Percentiles rank a stretch among this genome's conserved stretches.
phyloP scores from a whole-genome alignment of 306 rosid genomes.

The Prunus fruticosa region DNA sequence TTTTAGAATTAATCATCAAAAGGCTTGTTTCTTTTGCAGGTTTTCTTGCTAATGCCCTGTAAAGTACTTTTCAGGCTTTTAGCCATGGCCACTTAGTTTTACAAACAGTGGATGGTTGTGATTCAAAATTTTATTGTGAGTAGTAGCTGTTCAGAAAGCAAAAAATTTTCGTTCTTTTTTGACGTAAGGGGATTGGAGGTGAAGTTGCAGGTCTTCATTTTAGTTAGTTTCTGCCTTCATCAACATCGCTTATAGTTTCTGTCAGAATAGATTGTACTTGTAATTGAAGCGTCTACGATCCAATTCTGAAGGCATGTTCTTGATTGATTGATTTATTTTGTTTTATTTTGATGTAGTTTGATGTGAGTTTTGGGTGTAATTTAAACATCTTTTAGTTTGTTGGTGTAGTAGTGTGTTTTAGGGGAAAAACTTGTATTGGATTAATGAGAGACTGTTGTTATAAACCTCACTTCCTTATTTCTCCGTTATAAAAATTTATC shows the following conservation, averaged over 20 bases:
- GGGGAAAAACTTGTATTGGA: constrained; percentile 4
- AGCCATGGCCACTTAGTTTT: constrained; percentile 10
- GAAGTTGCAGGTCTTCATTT: constrained; percentile 44
- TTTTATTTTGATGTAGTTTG: background rate
- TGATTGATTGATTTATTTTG: background rate
- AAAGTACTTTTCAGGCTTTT: constrained; percentile 15
- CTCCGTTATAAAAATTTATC: too few relatives aligned
- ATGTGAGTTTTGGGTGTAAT: constrained; percentile 3
- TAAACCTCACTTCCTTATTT: too few relatives aligned
- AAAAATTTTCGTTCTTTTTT: background rate
- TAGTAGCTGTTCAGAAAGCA: constrained; percentile 14
- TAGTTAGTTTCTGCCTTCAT: constrained; percentile 45
- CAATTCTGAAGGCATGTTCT: background rate
- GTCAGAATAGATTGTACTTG: constrained; percentile 15
- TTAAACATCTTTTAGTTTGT: background rate
- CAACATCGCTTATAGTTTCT: constrained; percentile 12
- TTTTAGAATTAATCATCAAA: background rate
- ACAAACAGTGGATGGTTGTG: constrained; percentile 12
- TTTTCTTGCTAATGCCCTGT: constrained; percentile 18
- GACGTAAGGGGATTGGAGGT: constrained; percentile 29
- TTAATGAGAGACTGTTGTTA: background rate
- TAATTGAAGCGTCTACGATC: constrained; percentile 20
- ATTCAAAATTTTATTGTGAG: constrained; percentile 1
- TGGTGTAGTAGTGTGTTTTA: background rate
- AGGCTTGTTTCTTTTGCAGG: constrained; percentile 37